Evolutionary conservation across 148 eudicot species (phyloP).

Genomic region (Persicaria tinctoria): DNA sequence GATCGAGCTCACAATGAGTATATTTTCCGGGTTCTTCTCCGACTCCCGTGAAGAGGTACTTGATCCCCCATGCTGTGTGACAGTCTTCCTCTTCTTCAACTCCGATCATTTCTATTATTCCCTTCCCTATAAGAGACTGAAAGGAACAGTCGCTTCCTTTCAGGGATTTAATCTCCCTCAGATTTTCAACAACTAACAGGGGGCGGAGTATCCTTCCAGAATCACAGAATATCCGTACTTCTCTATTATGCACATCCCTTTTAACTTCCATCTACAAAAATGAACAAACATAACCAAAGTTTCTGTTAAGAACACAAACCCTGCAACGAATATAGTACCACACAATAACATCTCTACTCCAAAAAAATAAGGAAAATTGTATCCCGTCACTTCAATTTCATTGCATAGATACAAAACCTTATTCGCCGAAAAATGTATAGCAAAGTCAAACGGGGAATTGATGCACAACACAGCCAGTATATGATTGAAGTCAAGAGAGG

Average conservation of each 20-base stretch:
- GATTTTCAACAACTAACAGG: constrained; percentile 68
- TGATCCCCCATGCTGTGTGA: constrained; percentile 76
- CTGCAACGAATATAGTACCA: background rate
- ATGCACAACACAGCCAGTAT: background rate
- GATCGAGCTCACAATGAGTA: constrained; percentile 92
- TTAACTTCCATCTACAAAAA: constrained; percentile 64
- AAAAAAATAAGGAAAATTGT: background rate
- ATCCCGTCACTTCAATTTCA: background rate
- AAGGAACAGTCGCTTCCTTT: constrained; percentile 60
- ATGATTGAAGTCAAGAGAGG: background rate
- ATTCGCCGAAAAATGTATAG: background rate
- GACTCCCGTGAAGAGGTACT: constrained; percentile 45
- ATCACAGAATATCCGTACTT: constrained; percentile 87
- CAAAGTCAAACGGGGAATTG: background rate
- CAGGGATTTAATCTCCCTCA: constrained; percentile 45
- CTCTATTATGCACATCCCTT: constrained; percentile 53
- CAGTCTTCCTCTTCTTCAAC: constrained; percentile 96
- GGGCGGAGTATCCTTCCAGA: constrained; percentile 92
- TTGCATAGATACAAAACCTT: background rate
- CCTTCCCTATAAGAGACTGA: constrained; percentile 62
- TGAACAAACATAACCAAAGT: background rate
- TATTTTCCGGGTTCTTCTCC: constrained; percentile 43
- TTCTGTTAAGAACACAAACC: background rate
- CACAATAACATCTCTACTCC: background rate
- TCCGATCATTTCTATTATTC: constrained; percentile 78